Conservation (phyloP, 108 stramenopile species). For the Nannochloropsis granulata region DNA sequence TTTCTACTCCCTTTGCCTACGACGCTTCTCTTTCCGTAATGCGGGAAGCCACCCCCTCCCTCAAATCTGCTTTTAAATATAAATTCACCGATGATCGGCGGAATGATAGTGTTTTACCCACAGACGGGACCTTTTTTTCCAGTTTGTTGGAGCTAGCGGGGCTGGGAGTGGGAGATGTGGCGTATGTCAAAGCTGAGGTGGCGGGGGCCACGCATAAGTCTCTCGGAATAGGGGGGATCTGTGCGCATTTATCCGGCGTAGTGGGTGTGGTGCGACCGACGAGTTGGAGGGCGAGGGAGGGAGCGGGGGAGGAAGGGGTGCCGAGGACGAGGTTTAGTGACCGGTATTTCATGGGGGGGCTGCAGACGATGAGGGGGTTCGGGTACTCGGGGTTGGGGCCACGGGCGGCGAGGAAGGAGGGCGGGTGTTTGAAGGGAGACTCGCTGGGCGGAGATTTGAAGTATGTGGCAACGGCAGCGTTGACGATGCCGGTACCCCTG, state of each 20-base stretch:
- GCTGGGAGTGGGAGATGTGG: conserved; percentile 1
- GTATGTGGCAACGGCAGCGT: conserved; percentile 10
- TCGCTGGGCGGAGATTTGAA: conserved; percentile 14
- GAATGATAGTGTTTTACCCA: conserved; percentile 2
- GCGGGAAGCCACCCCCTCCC: conserved; percentile 5
- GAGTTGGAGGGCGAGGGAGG: neutral
- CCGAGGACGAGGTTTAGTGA: conserved; percentile 3
- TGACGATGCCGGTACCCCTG: conserved; percentile 1
- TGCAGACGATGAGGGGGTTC: conserved; percentile 14
- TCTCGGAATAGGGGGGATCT: neutral
- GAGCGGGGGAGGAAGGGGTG: neutral
- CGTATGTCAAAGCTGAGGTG: neutral
- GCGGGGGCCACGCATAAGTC: conserved; percentile 1
- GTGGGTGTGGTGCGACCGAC: neutral
- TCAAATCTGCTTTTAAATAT: conserved; percentile 11
- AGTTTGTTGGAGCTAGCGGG: neutral
- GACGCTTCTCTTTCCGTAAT: conserved; percentile 6
- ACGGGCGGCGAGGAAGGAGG: conserved; percentile 16
- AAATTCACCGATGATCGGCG: conserved; percentile 11
- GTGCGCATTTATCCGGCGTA: neutral
- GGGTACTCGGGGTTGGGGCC: conserved; percentile 5
- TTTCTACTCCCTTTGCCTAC: conserved; percentile 9
- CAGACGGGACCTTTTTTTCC: conserved; percentile 3
- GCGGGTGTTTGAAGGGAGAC: conserved; percentile 7
- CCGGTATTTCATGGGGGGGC: conserved; percentile 13